Conservation (phyloP, 495 filamentous ascomycete genomes). For the Penicillium silybi region DNA sequence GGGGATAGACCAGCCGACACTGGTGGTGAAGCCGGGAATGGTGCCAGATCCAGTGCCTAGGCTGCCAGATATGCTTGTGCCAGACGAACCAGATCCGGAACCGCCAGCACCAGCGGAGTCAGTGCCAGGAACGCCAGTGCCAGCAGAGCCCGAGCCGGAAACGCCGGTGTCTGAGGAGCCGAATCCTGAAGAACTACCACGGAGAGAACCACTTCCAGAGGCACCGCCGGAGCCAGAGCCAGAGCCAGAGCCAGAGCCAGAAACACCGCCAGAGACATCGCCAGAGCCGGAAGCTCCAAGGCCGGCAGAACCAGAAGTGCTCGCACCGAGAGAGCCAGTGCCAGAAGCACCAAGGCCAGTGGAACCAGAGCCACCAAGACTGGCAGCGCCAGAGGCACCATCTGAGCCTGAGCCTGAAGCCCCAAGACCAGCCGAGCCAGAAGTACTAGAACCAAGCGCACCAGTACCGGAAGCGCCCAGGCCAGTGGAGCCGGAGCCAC, state of each 20-base stretch:
- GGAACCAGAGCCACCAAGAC: not conserved
- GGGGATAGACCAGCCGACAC: not conserved
- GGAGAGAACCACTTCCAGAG: conserved; percentile 5
- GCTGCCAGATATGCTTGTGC: conserved; percentile 6
- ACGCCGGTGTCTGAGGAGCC: conserved; percentile 5
- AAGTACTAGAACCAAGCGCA: not conserved
- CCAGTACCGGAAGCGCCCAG: not conserved
- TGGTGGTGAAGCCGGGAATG: not conserved
- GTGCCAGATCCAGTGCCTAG: not conserved
- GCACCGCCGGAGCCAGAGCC: not conserved
- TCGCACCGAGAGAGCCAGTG: not conserved
- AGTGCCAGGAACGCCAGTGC: conserved; percentile 14
- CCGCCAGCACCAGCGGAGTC: conserved; percentile 3
- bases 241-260: conserved; percentile 1
- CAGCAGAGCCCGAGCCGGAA: conserved; percentile 12
- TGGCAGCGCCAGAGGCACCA: not conserved
- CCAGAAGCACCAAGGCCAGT: not conserved
- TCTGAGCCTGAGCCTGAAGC: not conserved
- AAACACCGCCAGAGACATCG: not conserved
- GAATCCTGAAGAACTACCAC: conserved; percentile 9
- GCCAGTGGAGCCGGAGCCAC: conserved; percentile 1
- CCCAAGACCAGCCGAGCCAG: not conserved
- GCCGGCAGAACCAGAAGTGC: conserved; percentile 2
- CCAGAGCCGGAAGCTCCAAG: not conserved
- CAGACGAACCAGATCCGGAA: conserved; percentile 15